Percentiles rank a stretch among this genome's conserved stretches.
phyloP scores from a whole-genome alignment of 2,329 filamentous ascomycete species.

The Pleurostoma richardsiae region DNA sequence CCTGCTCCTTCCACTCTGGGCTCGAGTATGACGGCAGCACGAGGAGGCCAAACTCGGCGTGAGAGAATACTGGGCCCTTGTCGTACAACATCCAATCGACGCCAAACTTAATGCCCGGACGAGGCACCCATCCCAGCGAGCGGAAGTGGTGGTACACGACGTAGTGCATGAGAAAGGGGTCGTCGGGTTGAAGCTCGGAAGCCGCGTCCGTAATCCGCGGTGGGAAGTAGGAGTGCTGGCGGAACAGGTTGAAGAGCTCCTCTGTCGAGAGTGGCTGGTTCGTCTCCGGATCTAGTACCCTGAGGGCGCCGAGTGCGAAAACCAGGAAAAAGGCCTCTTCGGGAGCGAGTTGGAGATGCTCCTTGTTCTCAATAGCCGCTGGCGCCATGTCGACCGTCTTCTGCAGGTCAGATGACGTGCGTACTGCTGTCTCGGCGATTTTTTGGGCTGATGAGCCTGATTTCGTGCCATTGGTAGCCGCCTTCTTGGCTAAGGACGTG shows the following conservation, averaged over 20 bases:
- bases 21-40: conserved; percentile 80
- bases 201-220: conserved; percentile 33
- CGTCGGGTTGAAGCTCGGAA: conserved; percentile 59
- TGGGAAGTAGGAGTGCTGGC: conserved; percentile 66
- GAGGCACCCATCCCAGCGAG: conserved; percentile 89
- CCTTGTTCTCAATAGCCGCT: conserved; percentile 44
- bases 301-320: conserved; percentile 73
- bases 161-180: conserved; percentile 82
- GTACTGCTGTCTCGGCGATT: not conserved
- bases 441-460: no score
- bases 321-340: conserved; percentile 90
- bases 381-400: not conserved
- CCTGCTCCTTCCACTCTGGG: conserved; percentile 61
- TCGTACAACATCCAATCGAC: conserved; percentile 94
- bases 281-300: conserved; percentile 49
- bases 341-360: conserved; percentile 86
- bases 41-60: conserved; percentile 87
- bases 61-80: conserved; percentile 86
- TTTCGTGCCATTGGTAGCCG: not conserved
- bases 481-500: not conserved
- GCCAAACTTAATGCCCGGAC: conserved; percentile 89
- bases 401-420: not conserved
- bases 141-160: conserved; percentile 94
- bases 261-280: conserved; percentile 41
- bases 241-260: conserved; percentile 62